Conservation (phyloP, 2,329 filamentous ascomycete genomes). For the Aspergillus udagawae region DNA sequence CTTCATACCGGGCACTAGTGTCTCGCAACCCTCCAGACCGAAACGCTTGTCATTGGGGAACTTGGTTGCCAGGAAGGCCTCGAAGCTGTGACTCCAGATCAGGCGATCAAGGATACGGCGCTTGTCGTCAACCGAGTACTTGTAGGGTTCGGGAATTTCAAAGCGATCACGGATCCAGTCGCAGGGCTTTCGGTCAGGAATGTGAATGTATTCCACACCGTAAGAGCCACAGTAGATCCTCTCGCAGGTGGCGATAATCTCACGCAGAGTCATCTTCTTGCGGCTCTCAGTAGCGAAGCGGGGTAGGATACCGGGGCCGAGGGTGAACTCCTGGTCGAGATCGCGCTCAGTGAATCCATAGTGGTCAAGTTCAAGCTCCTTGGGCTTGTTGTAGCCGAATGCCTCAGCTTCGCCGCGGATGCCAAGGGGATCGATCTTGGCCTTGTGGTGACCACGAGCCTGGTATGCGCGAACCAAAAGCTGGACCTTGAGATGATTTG, state of each 20-base stretch:
- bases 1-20: slow-evolving; percentile 98
- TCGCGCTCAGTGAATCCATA: slow-evolving; percentile 96
- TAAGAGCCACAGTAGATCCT: slow-evolving; percentile 96
- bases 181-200: slow-evolving; percentile 93
- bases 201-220: slow-evolving; percentile 98
- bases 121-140: slow-evolving; percentile 98
- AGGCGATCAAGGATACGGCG: slow-evolving; percentile 93
- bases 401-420: slow-evolving; percentile 82
- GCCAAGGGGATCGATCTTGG: slow-evolving; percentile 90
- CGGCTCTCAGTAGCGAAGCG: slow-evolving; percentile 84
- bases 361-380: slow-evolving; percentile 87
- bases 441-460: slow-evolving; percentile 96
- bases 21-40: slow-evolving; percentile 95
- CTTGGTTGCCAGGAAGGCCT: slow-evolving; percentile 91
- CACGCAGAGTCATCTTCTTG: slow-evolving; percentile 93
- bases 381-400: slow-evolving; percentile 82
- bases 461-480: slow-evolving; percentile 96
- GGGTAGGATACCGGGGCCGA: slow-evolving; percentile 92
- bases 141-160: slow-evolving; percentile 91
- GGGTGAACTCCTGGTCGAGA: slow-evolving; percentile 82
- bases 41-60: slow-evolving; percentile 99
- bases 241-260: slow-evolving; percentile 91
- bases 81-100: slow-evolving; percentile 98
- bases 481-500: slow-evolving; percentile 97
- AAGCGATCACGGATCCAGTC: slow-evolving; percentile 96